These are phyloP conservation scores for Boletus pseudopeckii DNA, from an alignment of 768 basidiomycete genomes.

Conservation along the genomic window DNA sequence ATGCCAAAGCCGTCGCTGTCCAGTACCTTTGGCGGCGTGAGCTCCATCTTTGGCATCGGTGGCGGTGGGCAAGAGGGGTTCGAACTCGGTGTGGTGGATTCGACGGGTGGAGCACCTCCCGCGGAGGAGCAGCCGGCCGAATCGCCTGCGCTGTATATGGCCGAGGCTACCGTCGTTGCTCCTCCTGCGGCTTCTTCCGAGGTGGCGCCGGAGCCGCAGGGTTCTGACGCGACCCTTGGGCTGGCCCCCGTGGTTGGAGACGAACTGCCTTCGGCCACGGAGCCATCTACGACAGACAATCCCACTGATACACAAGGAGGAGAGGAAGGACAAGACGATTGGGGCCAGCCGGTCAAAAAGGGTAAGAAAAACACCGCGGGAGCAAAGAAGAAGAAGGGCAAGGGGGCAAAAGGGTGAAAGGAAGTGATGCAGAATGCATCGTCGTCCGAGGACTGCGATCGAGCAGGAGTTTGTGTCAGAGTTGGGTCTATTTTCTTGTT, in stretches of 20 bases:
- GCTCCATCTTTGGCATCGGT: slow-evolving; percentile 2
- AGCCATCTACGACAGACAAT: slow-evolving; percentile 9
- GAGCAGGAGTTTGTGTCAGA: neutral
- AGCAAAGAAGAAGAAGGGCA: slow-evolving; percentile 12
- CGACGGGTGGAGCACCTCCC: neutral
- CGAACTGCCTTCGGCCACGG: neutral
- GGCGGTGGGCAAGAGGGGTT: neutral
- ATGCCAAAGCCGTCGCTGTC: neutral
- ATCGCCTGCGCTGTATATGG: neutral
- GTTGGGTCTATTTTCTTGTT: neutral
- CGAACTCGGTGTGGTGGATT: neutral
- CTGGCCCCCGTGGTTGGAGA: neutral
- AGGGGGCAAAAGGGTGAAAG: neutral
- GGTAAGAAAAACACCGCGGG: neutral
- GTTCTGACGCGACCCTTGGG: neutral
- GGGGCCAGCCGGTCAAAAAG: neutral
- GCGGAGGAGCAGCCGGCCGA: neutral
- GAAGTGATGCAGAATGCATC: neutral
- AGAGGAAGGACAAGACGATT: slow-evolving; percentile 9
- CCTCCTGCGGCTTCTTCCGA: neutral
- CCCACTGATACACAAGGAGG: slow-evolving; percentile 2
- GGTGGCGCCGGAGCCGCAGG: neutral
- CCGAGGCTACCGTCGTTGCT: neutral
- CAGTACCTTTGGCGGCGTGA: neutral
- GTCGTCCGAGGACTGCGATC: slow-evolving; percentile 3